These are phyloP conservation scores for Crucihimalaya himalaica DNA, from an alignment of 345 rosid genomes.

Conservation along the genomic window DNA sequence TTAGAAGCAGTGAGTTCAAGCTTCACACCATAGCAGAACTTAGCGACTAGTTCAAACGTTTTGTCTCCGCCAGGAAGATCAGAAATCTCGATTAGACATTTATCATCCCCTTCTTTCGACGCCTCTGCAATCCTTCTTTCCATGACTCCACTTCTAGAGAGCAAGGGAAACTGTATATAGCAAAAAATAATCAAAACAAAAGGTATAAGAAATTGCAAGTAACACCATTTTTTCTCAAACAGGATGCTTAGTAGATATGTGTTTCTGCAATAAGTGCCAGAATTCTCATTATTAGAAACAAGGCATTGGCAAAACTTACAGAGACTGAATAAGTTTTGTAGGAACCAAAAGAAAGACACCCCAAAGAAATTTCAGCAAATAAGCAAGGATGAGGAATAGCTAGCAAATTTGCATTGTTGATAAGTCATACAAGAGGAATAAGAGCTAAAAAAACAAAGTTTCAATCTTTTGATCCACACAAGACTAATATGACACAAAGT, in stretches of 20 bases:
- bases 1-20: conserved; percentile 91
- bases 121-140: conserved; percentile 84
- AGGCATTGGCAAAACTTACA: neutral
- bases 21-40: conserved; percentile 98
- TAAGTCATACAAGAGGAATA: neutral
- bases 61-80: conserved; percentile 87
- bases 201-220: conserved; percentile 21
- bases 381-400: neutral
- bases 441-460: neutral
- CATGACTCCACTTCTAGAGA: conserved; percentile 92
- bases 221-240: conserved; percentile 14
- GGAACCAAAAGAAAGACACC: neutral
- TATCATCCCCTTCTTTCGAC: conserved; percentile 71
- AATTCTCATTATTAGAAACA: neutral
- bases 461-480: neutral
- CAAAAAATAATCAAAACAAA: neutral
- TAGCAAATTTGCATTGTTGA: neutral
- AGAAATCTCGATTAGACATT: conserved; percentile 57
- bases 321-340: neutral
- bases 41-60: conserved; percentile 92
- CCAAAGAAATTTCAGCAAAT: neutral
- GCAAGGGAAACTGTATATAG: conserved; percentile 82
- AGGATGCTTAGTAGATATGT: neutral
- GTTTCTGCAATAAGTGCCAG: neutral
- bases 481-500: neutral